Evolutionary conservation across 352 stramenopile genomes (phyloP), one percentile per base, ranked within the genome.

Genomic region (Phytophthora idaei): DNA sequence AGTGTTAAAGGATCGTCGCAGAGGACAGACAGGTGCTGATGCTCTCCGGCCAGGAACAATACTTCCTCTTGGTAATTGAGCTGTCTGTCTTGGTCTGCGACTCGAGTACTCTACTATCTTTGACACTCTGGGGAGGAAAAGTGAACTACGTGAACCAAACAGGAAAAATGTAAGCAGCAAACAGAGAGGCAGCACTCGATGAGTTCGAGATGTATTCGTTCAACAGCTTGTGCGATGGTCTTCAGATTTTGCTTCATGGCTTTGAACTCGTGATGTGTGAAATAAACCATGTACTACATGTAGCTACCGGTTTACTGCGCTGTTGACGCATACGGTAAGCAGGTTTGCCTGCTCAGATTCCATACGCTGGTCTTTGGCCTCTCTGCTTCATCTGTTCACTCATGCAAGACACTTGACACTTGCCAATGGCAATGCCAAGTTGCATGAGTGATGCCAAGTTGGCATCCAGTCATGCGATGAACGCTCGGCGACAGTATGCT

Each of bases 141-240:
- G 21, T 54, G 51, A 65, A 73, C 10, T 53, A 52, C 54, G 17
- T 34, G 55, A 66, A 58, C 36, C n/a, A 61, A 57, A 48, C 4
- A 57, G 57, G 14, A 53, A 58, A 58, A 68, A 44, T 56, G 51
- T 47, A 61, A 61, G 49, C 52, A 52, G 36, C 39, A 46, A 46
- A 21, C 39, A 47, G 46, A 51, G 42, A 72, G 51, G 64, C 64
- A 67, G 52, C 45, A 67, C 65, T 73, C 66, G 53, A 68, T 47
- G 37, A 56, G 17, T 62, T 69, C 65, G 65, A 73, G 60, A 63
- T 74, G 66, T 70, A 74, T 66, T 69, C 48, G 54, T 66, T 69
- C 66, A 59, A 70, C 53, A 61, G 58, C 51, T 67, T 61, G 29
- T 49, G 56, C 11, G 28, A 36, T 54, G 46, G 11, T 39, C 5